These are phyloP conservation scores for Trichoderma breve DNA, from an alignment of 2,329 filamentous ascomycete genomes.

Conservation along the genomic window DNA sequence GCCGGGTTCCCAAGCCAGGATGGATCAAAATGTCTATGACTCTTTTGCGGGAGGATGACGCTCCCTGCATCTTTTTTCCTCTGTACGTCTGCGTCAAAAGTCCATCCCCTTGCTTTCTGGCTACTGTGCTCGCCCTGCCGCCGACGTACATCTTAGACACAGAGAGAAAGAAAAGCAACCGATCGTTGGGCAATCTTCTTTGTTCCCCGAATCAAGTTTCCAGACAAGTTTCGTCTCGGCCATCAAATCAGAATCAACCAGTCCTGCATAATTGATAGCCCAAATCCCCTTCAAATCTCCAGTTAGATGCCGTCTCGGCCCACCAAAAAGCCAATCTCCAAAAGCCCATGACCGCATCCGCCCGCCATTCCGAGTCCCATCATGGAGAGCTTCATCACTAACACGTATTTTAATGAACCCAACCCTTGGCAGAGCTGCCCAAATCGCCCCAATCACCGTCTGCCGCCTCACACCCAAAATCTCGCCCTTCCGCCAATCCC, in stretches of 20 bases:
- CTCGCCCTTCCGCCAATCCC: background rate
- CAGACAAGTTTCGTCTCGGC: background rate
- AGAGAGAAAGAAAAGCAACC: background rate
- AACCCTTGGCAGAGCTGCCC: conserved; percentile 6
- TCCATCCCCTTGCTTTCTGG: background rate
- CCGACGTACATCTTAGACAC: background rate
- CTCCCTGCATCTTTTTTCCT: background rate
- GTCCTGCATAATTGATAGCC: background rate
- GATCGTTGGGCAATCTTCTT: background rate
- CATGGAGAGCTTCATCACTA: background rate
- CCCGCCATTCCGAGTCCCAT: background rate
- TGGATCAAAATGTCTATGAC: background rate
- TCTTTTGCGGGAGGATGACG: background rate
- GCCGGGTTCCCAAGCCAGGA: background rate
- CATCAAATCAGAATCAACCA: background rate
- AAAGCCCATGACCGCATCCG: conserved; percentile 6
- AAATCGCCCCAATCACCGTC: conserved; percentile 18
- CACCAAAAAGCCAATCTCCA: background rate
- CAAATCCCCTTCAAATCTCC: background rate
- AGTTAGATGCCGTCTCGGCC: background rate
- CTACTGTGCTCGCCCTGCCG: background rate
- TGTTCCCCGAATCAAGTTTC: background rate
- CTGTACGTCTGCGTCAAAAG: background rate
- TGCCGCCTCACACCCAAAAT: conserved; percentile 10
- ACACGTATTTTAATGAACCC: background rate